A percentile compares a stretch with the other conserved stretches of the same genome.
These are phyloP conservation scores for Myxozyma nipponensis DNA, from an alignment of 805 yeast species.

Conservation along the genomic window DNA sequence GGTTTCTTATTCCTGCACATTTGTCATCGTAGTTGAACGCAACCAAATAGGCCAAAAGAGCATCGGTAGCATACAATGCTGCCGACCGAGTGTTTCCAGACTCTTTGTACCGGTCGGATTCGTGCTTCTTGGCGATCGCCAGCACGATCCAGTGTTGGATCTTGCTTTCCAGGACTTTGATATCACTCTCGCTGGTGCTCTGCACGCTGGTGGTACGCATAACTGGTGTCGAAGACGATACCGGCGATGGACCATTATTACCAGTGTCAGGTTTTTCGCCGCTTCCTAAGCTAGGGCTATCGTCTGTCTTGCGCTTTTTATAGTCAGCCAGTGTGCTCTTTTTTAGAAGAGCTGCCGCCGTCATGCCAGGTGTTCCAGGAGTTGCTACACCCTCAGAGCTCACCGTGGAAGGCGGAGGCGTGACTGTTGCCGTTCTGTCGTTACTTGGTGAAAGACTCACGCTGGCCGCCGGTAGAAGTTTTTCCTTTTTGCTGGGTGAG, in stretches of 20 bases:
- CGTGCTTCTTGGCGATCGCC: conserved; percentile 42
- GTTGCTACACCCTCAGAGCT: conserved; percentile 2
- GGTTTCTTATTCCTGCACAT: conserved; percentile 7
- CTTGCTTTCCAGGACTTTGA: conserved; percentile 15
- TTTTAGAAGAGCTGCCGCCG: conserved; percentile 5
- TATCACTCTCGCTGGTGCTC: conserved; percentile 13
- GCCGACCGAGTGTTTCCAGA: conserved; percentile 35
- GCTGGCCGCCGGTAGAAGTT: too few species aligned
- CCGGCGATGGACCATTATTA: neutral
- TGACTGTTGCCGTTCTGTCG: too few species aligned
- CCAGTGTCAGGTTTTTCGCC: neutral
- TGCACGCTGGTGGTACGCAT: conserved; percentile 5
- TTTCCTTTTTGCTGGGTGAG: too few species aligned
- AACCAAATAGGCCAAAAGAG: conserved; percentile 35
- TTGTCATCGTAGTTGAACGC: conserved; percentile 32
- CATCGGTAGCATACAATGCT: conserved; percentile 39
- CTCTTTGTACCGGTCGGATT: conserved; percentile 37
- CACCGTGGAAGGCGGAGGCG: conserved; percentile 4
- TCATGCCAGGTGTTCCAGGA: conserved; percentile 16
- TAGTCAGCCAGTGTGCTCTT: conserved; percentile 17
- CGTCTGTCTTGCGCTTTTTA: conserved; percentile 7
- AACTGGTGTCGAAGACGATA: conserved; percentile 15
- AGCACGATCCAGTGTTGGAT: conserved; percentile 37
- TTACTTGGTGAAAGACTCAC: too few species aligned
- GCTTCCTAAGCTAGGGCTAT: conserved; percentile 1